Percentiles rank a stretch among this genome's conserved stretches.
phyloP scores from a whole-genome alignment of 2,329 filamentous ascomycete species.

The Colletotrichum sojae region DNA sequence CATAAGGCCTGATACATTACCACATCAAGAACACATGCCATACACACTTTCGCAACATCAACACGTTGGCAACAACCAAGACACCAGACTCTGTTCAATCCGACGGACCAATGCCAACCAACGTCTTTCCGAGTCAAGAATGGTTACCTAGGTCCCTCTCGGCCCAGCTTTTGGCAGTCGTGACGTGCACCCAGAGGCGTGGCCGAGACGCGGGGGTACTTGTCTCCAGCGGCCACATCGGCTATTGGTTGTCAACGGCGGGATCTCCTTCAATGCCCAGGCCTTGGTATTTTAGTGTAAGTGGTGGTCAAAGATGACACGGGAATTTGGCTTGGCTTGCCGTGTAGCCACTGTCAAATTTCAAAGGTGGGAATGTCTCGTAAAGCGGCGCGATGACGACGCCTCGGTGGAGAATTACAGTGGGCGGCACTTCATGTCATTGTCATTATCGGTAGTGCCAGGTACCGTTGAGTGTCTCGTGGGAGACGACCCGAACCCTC shows the following conservation, averaged over 20 bases:
- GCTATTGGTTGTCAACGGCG: neutral
- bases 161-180: neutral
- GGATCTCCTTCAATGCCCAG: slow-evolving; percentile 13
- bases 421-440: neutral
- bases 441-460: no score
- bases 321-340: slow-evolving; percentile 29
- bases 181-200: slow-evolving; percentile 4
- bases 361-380: slow-evolving; percentile 15
- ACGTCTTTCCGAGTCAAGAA: neutral
- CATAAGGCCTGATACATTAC: no score
- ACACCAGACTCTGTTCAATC: no score
- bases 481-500: no score
- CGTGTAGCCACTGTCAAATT: slow-evolving; percentile 22
- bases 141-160: neutral
- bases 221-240: neutral
- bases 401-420: slow-evolving; percentile 27
- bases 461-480: no score
- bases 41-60: no score
- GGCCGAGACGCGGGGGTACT: neutral
- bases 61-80: no score
- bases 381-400: slow-evolving; percentile 29
- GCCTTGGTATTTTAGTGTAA: neutral
- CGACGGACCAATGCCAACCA: neutral
- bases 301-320: slow-evolving; percentile 16
- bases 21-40: no score